Evolutionary conservation across 2,329 filamentous ascomycete species (phyloP), one percentile per base, ranked within the genome.

Genomic region (Calonectria ilicicola): DNA sequence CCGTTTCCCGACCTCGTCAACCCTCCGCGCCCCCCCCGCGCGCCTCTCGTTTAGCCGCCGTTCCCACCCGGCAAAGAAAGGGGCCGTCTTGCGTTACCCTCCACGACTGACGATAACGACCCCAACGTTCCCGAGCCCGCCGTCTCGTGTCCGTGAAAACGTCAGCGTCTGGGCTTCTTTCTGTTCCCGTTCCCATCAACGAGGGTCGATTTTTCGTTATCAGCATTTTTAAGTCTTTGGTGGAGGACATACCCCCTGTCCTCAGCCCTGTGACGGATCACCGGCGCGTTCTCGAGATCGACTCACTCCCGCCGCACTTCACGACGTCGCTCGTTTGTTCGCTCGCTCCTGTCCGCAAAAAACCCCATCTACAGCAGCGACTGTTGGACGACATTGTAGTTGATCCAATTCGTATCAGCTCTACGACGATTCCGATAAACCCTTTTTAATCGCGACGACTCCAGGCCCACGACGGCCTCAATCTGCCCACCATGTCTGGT

Each of bases 401-500:
- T 9, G 19, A 65, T 47, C 27, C 35, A 26, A 46, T 38, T 27
- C 42, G n/a, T 5, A n/a, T n/a, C n/a, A n/a, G n/a, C n/a, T n/a
- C n/a, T n/a, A n/a, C n/a, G n/a, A n/a, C 47, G 12, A 40, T 23
- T 5, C 53, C 29, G 14, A 58, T 14, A 38, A 38, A 26, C 10
- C 32, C 27, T 56, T 38, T 38, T 56, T 35, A 62, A 63, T 29
- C 47, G 32, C n/a, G 32, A 21, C 67, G 21, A 60, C 49, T 40
- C 27, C 17, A 17, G 44, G 44, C 47, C 63, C 29, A 3, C 63
- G 27, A 58, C 56, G 27, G 63, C 58, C 46, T 49, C 40, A 14
- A 17, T 47, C 58, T 56, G 69, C 72, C 75, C 82, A 82, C 79
- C 84, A 92, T 88, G 85, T 96, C 97, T 90, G 94, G 92, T 76